Evolutionary conservation across 768 basidiomycete species (phyloP), one percentile per base, ranked within the genome.

Genomic region (Sutorius australiensis): DNA sequence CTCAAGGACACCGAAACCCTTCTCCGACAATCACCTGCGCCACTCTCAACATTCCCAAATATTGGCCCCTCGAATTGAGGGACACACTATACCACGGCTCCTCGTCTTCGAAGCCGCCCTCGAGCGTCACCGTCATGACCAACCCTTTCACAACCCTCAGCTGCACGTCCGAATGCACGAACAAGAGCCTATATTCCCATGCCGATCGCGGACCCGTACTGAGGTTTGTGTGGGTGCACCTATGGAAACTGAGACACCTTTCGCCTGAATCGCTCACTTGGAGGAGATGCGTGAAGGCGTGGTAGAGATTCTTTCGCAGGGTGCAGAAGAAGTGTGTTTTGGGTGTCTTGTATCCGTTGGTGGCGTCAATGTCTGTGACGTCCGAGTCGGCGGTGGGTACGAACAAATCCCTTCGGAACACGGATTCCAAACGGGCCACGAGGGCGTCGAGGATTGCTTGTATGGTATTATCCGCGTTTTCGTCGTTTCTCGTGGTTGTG

Each of bases 51-150:
- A 17, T 14, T 16, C 51, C 51, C 5, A 38, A 40, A 41, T 40
- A 53, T 6, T 21, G 47, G 3, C 51, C 51, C 24, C 17, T 27
- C 3, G 51, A 32, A 10, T 50, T 48, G 0, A 53, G 39, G 4
- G 37, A 39, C 3, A 40, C 48, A 1, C 32, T 27, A n/a, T 41
- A 53, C 51, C 51, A 53, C 8, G 47, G 46, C 24, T 34, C 38
- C 1, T 27, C 14, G 41, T 27, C 41, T 24, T 16, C 38, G 1
- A 52, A 37, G 13, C 45, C 13, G 16, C 51, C 51, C 39, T 53
- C 51, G 39, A 53, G 51, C 24, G 51, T 53, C 12, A 53, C 39
- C 13, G 51, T 53, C 51, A 53, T 53, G 9, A 53, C 51, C 47
- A 53, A 30, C n/a, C 47, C 51, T 32, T 37, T 40, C 13, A 53